Percentiles rank a stretch among this genome's conserved stretches.
These are phyloP conservation scores for Talaromyces pinophilus DNA, from an alignment of 2,329 filamentous ascomycete species.

Conservation along the genomic window DNA sequence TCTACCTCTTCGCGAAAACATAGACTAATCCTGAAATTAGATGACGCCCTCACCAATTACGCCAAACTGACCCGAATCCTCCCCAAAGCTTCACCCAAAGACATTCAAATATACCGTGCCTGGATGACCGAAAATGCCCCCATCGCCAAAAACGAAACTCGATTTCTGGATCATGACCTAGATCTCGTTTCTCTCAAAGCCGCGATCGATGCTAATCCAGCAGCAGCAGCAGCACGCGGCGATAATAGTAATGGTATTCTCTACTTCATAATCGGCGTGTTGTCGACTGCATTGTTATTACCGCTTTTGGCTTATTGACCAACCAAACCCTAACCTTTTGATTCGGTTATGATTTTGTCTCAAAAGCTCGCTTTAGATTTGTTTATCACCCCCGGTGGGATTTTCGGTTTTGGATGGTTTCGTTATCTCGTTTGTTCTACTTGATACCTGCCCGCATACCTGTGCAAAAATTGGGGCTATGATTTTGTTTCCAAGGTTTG, in stretches of 20 bases:
- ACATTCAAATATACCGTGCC: slow-evolving; percentile 53
- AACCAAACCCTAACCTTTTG: neutral
- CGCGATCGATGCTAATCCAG: slow-evolving; percentile 22
- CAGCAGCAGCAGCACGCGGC: neutral
- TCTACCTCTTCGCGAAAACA: neutral
- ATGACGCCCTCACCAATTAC: slow-evolving; percentile 49
- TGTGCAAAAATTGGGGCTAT: neutral
- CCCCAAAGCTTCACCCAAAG: slow-evolving; percentile 47
- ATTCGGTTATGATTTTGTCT: neutral
- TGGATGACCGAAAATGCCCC: slow-evolving; percentile 57
- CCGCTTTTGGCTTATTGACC: slow-evolving; percentile 56
- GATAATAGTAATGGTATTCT: slow-evolving; percentile 30
- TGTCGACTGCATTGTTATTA: slow-evolving; percentile 56
- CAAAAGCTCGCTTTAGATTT: neutral
- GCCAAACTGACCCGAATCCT: slow-evolving; percentile 50
- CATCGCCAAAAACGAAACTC: slow-evolving; percentile 53
- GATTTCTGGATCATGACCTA: slow-evolving; percentile 53
- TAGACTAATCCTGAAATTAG: slow-evolving; percentile 28
- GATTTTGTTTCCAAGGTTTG: neutral
- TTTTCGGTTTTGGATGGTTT: slow-evolving; percentile 1
- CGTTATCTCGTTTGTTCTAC: neutral
- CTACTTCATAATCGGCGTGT: slow-evolving; percentile 47
- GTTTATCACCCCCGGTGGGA: neutral
- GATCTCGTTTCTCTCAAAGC: slow-evolving; percentile 47
- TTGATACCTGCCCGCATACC: neutral